A percentile compares a stretch with the other conserved stretches of the same genome.
Evolutionary conservation across 2,329 filamentous ascomycete genomes (phyloP).

Genomic region (Akanthomyces lecanii): DNA sequence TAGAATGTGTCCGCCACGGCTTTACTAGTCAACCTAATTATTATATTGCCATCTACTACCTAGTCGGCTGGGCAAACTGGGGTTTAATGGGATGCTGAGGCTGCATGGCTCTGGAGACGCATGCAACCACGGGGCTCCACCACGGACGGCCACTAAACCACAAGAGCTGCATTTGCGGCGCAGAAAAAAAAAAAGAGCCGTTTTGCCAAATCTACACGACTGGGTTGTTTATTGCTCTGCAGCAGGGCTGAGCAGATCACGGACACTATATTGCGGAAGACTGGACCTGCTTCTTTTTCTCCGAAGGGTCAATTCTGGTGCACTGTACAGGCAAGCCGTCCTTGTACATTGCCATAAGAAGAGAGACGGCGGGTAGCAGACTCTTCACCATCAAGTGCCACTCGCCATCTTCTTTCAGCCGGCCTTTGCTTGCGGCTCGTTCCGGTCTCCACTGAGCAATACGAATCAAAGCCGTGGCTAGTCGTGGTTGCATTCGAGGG

Average conservation of each 20-base stretch:
- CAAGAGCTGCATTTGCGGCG: neutral
- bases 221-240: neutral
- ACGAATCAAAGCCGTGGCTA: neutral
- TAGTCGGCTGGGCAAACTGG: no score
- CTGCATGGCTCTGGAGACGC: neutral
- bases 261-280: neutral
- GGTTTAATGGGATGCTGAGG: neutral
- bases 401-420: neutral
- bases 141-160: neutral
- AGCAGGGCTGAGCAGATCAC: neutral
- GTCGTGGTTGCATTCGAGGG: neutral
- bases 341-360: neutral
- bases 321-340: neutral
- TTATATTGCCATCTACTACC: no score
- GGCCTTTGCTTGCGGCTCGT: neutral
- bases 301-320: neutral
- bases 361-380: no score
- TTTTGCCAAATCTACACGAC: neutral
- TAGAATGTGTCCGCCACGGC: neutral
- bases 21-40: neutral
- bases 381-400: neutral
- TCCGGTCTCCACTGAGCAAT: neutral
- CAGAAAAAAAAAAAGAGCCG: neutral
- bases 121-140: conserved; percentile 15
- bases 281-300: neutral